These are phyloP conservation scores for Aspergillus asperescens DNA, from an alignment of 495 filamentous ascomycete species.

Conservation along the genomic window DNA sequence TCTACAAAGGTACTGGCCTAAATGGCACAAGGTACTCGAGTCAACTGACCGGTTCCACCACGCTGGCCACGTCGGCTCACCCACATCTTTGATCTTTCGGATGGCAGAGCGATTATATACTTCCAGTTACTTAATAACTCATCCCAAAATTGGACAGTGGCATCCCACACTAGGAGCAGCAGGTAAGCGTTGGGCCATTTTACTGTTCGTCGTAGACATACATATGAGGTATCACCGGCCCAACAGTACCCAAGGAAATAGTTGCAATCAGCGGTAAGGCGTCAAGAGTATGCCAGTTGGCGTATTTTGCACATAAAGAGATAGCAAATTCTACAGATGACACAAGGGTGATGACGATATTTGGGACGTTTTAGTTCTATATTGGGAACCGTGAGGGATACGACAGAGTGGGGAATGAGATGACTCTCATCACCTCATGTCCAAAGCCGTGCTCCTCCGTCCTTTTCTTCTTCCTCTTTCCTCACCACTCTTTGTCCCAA, in stretches of 20 bases:
- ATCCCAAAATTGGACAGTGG: not conserved
- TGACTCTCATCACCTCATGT: not conserved
- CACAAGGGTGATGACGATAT: not conserved
- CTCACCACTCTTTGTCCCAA: conserved; percentile 10
- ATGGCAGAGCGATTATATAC: not conserved
- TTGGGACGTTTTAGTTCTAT: not conserved
- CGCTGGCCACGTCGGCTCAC: too few species aligned
- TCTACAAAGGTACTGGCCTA: not conserved
- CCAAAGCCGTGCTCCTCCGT: not conserved
- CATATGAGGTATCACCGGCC: not conserved
- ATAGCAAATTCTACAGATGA: not conserved
- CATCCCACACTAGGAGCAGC: not conserved
- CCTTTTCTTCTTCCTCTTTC: not conserved
- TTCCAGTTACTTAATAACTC: not conserved
- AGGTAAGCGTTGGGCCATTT: not conserved
- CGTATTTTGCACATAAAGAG: not conserved
- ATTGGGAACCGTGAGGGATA: not conserved
- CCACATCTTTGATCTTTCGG: too few species aligned
- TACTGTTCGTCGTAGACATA: not conserved
- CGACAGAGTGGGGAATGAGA: conserved; percentile 7
- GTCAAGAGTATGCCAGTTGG: not conserved
- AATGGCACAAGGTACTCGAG: not conserved
- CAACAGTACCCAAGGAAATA: not conserved
- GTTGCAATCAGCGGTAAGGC: not conserved
- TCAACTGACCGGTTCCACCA: not conserved